Base-by-base conservation (phyloP, 164 flowering plant species). In the Vitis cinerea region DNA sequence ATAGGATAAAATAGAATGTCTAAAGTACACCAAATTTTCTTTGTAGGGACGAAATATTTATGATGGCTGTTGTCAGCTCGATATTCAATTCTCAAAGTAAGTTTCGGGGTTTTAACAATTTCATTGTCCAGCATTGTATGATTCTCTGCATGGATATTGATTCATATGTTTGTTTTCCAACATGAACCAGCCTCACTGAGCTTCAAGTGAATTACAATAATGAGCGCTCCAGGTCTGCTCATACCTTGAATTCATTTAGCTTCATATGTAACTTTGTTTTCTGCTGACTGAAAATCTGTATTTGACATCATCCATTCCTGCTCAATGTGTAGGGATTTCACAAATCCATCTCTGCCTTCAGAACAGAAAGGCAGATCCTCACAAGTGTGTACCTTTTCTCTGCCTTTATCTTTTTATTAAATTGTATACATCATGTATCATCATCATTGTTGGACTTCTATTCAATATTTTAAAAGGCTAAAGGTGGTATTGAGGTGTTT, bases 51-150 rank as follows among this genome's bases (percentile, higher is more conserved):
- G 99, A n/a, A 93, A 96, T 75, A 93, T 96, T 49, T 96, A 96
- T 77, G 99, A 96, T 77, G 99, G 99, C 37, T 96, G 99, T 85
- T 96, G 99, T 78, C 97, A 90, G 83, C 84, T 96, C 71, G 98
- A 96, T 73, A 90, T 96, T 74, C 98, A 96, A 74, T 96, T 78
- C 74, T 96, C 99, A 61, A 96, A 93, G 99, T 96, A 83, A 16
- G 90, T 78, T 68, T 49, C 14, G 15, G 11, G 57, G n/a, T 54
- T 58, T 44, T 19, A 7, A 15, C 9, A 63, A 64, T 12, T 50
- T 4, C 9, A 30, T 51, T 73, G 44, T 12, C 44, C 31, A 53
- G 51, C 12, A 17, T 37, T 54, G 53, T 59, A 60, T 62, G 71
- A 23, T 13, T 70, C 53, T 52, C 56, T 31, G 17, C 61, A 64